Evolutionary conservation across 768 basidiomycete genomes (phyloP).

Genomic region (Amanita rubescens): DNA sequence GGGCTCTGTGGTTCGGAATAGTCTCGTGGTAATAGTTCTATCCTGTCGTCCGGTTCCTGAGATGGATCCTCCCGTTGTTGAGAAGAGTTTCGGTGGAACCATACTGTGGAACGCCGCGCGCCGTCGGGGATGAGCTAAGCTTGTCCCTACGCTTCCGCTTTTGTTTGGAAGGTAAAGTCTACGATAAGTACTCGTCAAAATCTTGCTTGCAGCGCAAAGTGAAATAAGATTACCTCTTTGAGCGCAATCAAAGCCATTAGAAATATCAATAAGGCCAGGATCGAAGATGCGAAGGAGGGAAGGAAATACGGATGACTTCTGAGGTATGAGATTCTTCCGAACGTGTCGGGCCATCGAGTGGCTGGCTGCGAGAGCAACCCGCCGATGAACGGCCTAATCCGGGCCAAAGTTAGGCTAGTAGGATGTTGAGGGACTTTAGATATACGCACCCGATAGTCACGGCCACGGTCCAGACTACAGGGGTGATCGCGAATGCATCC

Average conservation of each 20-base stretch:
- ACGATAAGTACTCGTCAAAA: background rate
- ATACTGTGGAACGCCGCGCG: too few relatives aligned
- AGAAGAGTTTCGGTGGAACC: too few relatives aligned
- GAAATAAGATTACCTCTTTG: slow-evolving; percentile 18
- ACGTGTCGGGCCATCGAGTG: slow-evolving; percentile 18
- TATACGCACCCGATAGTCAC: too few relatives aligned
- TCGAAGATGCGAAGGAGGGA: slow-evolving; percentile 22
- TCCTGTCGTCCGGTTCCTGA: too few relatives aligned
- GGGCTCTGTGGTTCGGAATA: background rate
- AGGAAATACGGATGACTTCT: slow-evolving; percentile 27
- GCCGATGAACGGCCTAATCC: slow-evolving; percentile 22
- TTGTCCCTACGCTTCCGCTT: too few relatives aligned
- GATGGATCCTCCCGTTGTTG: too few relatives aligned
- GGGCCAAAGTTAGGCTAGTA: too few relatives aligned
- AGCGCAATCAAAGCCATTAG: slow-evolving; percentile 15
- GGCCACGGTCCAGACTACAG: too few relatives aligned
- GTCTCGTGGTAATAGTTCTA: background rate
- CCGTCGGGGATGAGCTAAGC: too few relatives aligned
- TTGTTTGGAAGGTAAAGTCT: background rate
- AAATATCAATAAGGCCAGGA: slow-evolving; percentile 18
- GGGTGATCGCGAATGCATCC: too few relatives aligned
- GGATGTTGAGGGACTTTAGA: too few relatives aligned
- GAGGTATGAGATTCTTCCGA: slow-evolving; percentile 18
- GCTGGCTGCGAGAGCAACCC: slow-evolving; percentile 24
- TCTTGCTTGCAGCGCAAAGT: too few relatives aligned